phyloP scores from a whole-genome alignment of 768 basidiomycete species.

The Rhizopogon roseolus region DNA sequence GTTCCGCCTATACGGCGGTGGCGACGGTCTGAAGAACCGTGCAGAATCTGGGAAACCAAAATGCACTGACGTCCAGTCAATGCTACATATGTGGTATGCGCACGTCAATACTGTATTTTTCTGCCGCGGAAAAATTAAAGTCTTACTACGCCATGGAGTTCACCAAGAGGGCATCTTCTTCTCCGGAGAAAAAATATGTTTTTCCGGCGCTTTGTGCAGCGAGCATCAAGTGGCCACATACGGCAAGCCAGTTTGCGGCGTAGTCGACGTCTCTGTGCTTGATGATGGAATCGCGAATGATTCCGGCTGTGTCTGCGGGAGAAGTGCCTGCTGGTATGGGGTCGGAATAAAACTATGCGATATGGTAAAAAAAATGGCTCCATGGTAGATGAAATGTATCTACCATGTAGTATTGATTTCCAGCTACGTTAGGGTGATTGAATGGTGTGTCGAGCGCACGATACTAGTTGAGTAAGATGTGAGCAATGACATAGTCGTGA shows the following conservation, averaged over 20 bases:
- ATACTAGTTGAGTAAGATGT: slow-evolving; percentile 7
- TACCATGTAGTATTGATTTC: slow-evolving; percentile 17
- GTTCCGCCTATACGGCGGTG: neutral
- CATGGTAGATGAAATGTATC: neutral
- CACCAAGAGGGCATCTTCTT: slow-evolving; percentile 6
- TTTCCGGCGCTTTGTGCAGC: slow-evolving; percentile 9
- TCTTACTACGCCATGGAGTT: slow-evolving; percentile 18
- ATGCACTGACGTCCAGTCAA: slow-evolving; percentile 14
- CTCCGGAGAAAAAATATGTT: slow-evolving; percentile 6
- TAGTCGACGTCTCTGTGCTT: slow-evolving; percentile 9
- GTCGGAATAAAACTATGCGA: slow-evolving; percentile 6
- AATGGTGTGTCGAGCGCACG: slow-evolving; percentile 12
- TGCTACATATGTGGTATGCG: slow-evolving; percentile 1
- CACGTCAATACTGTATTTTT: neutral
- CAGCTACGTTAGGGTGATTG: slow-evolving; percentile 9
- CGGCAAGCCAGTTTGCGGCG: slow-evolving; percentile 12
- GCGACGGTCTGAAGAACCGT: slow-evolving; percentile 11
- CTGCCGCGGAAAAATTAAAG: neutral
- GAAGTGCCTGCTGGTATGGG: slow-evolving; percentile 7
- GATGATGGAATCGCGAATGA: slow-evolving; percentile 12
- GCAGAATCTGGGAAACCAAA: slow-evolving; percentile 15
- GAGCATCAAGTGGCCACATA: slow-evolving; percentile 14
- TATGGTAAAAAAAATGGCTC: neutral
- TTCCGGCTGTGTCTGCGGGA: slow-evolving; percentile 9
- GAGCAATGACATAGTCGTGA: neutral